Evolutionary conservation across 345 rosid genomes (phyloP), one percentile per base, ranked within the genome.

Genomic region (Anastatica hierochuntica): DNA sequence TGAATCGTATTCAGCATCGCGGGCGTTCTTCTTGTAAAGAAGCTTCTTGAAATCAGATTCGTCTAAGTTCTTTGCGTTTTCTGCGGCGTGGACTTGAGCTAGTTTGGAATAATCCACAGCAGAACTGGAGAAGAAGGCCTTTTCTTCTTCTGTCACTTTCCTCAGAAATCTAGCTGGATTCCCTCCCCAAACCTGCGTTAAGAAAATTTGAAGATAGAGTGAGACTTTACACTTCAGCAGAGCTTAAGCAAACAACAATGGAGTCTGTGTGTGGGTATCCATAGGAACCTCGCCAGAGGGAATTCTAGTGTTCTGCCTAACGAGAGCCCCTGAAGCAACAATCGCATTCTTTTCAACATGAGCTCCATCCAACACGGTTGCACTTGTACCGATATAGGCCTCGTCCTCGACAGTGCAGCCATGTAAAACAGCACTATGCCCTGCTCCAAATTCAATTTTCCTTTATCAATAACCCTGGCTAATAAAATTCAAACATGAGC

Each of bases 251-350:
- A 43, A 15, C 6, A 50, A 46, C 44, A 24, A 30, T 27, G 26
- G 48, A 56, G 27, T 16, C 6, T 4, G 27, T 24, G 27, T 24
- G 5, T 24, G n/a, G n/a, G 62, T 43, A 18, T 20, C 37, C 6
- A 47, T 12, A 40, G 11, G 45, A 39, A 85, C 97, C 97, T 88
- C 95, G 59, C 92, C 92, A 24, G 80, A 66, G 10, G 95, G 97
- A 44, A 88, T 82, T 77, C 55, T 80, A 35, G 95, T 77, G 57
- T 85, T 82, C 72, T 88, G 97, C 61, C 92, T 72, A 31, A 88
- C 97, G 62, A 88, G 95, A 64, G 97, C 83, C 39, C 97, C 97
- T 3, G 97, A 84, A 71, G 90, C 86, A 73, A 88, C 84, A 83
- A 88, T 82, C 56, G 79, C 86, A 73, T 88, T 74, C 73, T 88